These are phyloP conservation scores for Tylopilus vinaceipallidus DNA, from an alignment of 768 basidiomycete species.

Conservation along the genomic window DNA sequence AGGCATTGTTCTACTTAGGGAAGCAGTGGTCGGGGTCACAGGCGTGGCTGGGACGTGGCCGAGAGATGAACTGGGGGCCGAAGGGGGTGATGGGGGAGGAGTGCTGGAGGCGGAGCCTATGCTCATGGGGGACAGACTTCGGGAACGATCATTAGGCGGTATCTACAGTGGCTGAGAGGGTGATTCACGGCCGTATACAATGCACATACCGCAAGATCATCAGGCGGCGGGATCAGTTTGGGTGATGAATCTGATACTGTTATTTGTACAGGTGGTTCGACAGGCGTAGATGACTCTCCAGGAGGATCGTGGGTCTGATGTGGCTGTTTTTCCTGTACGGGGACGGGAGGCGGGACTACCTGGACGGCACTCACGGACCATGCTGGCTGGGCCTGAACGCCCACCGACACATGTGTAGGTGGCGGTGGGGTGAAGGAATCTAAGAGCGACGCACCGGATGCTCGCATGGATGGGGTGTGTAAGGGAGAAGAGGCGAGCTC, in stretches of 20 bases:
- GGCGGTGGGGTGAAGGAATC: constrained; percentile 24
- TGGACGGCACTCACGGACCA: constrained; percentile 41
- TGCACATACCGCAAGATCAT: constrained; percentile 23
- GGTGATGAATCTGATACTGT: constrained; percentile 8
- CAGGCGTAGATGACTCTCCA: constrained; percentile 9
- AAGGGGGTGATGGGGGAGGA: constrained; percentile 28
- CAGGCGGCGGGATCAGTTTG: constrained; percentile 14
- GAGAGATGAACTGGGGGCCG: constrained; percentile 1
- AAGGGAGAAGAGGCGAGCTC: constrained; percentile 25
- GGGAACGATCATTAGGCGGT: constrained; percentile 32
- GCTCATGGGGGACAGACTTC: constrained; percentile 63
- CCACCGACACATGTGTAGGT: constrained; percentile 39
- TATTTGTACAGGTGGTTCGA: constrained; percentile 9
- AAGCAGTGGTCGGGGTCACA: neutral
- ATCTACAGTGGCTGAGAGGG: constrained; percentile 32
- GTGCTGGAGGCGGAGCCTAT: constrained; percentile 48
- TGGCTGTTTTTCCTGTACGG: constrained; percentile 11
- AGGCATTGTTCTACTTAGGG: constrained; percentile 9
- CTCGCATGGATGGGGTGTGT: constrained; percentile 18
- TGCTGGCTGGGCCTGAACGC: constrained; percentile 42
- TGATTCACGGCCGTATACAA: neutral
- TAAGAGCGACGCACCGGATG: constrained; percentile 29
- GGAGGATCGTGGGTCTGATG: constrained; percentile 4
- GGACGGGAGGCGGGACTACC: constrained; percentile 22
- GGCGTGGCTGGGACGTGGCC: constrained; percentile 5